phyloP scores from a whole-genome alignment of 352 stramenopile genomes.

The Globisporangium splendens region DNA sequence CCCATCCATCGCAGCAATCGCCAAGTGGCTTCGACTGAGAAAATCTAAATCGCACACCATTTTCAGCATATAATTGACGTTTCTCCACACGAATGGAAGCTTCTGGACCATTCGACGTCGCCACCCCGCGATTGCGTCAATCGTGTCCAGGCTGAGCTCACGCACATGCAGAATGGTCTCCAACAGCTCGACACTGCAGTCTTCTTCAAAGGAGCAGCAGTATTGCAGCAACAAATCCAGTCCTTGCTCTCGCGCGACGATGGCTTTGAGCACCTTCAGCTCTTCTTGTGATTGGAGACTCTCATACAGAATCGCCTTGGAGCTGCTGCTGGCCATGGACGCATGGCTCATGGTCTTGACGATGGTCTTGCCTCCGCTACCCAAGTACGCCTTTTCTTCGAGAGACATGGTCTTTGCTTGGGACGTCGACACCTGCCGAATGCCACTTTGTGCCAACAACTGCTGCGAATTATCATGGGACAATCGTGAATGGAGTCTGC shows the following conservation, averaged over 20 bases:
- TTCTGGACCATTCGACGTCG: constrained; percentile 54
- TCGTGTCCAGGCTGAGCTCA: constrained; percentile 37
- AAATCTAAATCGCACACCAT: constrained; percentile 74
- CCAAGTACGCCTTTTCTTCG: constrained; percentile 1
- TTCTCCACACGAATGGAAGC: constrained; percentile 55
- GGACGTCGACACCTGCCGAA: not conserved
- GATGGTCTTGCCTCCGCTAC: not conserved
- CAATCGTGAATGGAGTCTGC: too few species aligned
- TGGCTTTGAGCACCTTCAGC: constrained; percentile 54
- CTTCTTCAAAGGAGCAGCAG: constrained; percentile 49
- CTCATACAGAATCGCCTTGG: constrained; percentile 53
- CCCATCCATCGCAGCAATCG: constrained; percentile 50
- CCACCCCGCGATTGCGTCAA: constrained; percentile 63
- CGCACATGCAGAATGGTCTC: constrained; percentile 47
- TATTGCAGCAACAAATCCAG: constrained; percentile 46
- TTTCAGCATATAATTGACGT: constrained; percentile 64
- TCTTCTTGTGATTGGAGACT: constrained; percentile 55
- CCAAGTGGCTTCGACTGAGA: constrained; percentile 60
- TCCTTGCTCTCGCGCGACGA: constrained; percentile 56
- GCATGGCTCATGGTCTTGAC: too few species aligned
- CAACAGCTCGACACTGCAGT: constrained; percentile 39
- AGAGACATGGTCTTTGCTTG: constrained; percentile 1
- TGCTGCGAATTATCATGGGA: too few species aligned
- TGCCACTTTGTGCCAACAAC: not conserved
- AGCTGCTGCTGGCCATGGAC: not conserved